A percentile compares a stretch with the other conserved stretches of the same genome.
These are phyloP conservation scores for Blastobotrys arbuscula DNA, from an alignment of 1,139 yeast genomes.

Conservation along the genomic window DNA sequence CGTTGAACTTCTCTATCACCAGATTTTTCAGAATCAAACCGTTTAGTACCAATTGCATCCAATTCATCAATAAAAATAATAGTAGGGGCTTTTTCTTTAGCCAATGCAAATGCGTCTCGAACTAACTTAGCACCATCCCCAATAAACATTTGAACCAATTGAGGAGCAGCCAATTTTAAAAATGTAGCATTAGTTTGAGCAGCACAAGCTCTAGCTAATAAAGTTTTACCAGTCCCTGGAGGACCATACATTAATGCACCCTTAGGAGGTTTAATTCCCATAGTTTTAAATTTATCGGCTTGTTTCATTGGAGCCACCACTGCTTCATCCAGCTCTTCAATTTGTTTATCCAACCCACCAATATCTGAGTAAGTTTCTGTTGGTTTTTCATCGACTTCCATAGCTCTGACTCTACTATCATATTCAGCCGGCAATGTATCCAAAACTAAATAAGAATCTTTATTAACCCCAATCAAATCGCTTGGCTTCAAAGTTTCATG, in stretches of 20 bases:
- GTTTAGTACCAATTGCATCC: constrained; percentile 98
- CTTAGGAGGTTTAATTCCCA: constrained; percentile 96
- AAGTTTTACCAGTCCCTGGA: constrained; percentile 98
- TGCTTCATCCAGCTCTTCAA: constrained; percentile 96
- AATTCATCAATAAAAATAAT: constrained; percentile 95
- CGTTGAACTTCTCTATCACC: constrained; percentile 99
- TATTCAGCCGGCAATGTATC: constrained; percentile 97
- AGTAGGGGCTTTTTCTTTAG: constrained; percentile 97
- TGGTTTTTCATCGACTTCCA: constrained; percentile 99
- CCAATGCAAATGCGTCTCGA: constrained; percentile 97
- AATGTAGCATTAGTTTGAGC: constrained; percentile 99
- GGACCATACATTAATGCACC: constrained; percentile 99
- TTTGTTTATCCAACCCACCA: constrained; percentile 97
- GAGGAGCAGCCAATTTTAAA: constrained; percentile 95
- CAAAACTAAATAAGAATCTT: constrained; percentile 87
- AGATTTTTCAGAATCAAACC: constrained; percentile 94
- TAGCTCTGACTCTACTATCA: constrained; percentile 95
- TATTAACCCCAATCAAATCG: constrained; percentile 95
- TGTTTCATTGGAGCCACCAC: constrained; percentile 98
- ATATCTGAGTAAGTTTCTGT: constrained; percentile 95
- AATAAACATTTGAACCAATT: constrained; percentile 96
- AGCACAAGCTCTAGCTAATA: constrained; percentile 97
- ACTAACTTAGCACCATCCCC: constrained; percentile 99
- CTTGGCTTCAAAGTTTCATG: constrained; percentile 86
- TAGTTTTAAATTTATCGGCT: constrained; percentile 86